Percentiles rank a stretch among this genome's conserved stretches.
These are phyloP conservation scores for Vitis rotundifolia DNA, from an alignment of 164 flowering plant species.

Conservation along the genomic window DNA sequence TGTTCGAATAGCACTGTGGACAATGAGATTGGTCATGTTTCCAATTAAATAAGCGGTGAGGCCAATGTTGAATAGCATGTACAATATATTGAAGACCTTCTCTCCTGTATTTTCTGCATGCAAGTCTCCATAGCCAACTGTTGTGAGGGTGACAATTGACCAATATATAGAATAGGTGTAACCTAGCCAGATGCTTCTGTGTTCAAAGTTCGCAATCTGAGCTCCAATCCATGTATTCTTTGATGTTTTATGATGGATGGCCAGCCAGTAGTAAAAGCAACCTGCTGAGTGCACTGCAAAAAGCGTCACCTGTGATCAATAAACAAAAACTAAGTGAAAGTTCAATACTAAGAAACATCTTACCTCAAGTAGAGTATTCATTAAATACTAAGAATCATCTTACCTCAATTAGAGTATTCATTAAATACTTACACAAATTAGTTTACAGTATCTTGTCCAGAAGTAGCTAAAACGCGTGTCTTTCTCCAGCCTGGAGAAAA, in stretches of 20 bases:
- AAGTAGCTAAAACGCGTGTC: constrained; percentile 85
- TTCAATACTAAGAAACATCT: too few relatives aligned
- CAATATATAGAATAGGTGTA: constrained; percentile 82
- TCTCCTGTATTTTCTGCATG: constrained; percentile 72
- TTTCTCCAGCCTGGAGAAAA: constrained; percentile 70
- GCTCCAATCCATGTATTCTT: constrained; percentile 74
- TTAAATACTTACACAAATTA: constrained; percentile 51
- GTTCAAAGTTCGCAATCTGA: constrained; percentile 44
- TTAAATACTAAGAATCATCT: constrained; percentile 14
- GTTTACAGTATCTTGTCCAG: constrained; percentile 61
- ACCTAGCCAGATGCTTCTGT: constrained; percentile 66
- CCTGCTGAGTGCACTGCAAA: constrained; percentile 78
- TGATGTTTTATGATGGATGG: constrained; percentile 40
- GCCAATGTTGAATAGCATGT: constrained; percentile 90
- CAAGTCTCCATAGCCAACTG: constrained; percentile 89
- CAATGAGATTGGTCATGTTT: constrained; percentile 88
- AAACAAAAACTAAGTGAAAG: background rate
- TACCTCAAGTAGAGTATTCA: too few relatives aligned
- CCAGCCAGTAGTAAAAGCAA: constrained; percentile 79
- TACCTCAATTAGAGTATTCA: too few relatives aligned
- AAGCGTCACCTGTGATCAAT: constrained; percentile 61
- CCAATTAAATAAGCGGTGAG: constrained; percentile 82
- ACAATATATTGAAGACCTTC: constrained; percentile 66
- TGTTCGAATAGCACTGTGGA: constrained; percentile 62
- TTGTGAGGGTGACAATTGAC: constrained; percentile 81